phyloP scores from a whole-genome alignment of 73 alveolate species.

The Symbiodinium natans region DNA sequence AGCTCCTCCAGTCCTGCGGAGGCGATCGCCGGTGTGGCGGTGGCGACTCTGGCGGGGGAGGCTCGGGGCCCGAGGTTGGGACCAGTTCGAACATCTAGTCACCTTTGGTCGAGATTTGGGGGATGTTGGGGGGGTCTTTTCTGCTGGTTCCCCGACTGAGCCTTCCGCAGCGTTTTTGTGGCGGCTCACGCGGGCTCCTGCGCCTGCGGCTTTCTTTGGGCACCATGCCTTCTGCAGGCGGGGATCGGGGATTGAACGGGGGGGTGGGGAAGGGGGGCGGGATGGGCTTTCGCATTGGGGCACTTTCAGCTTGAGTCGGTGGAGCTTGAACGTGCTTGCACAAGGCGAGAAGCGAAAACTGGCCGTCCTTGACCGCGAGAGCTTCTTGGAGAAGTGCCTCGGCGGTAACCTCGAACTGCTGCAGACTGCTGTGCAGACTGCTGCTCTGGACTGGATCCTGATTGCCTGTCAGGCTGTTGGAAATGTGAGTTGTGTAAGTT shows the following conservation, averaged over 20 bases:
- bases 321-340: background rate
- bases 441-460: no score
- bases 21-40: background rate
- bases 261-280: no score
- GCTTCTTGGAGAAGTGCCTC: constrained; percentile 43
- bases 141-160: background rate
- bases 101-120: background rate
- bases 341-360: constrained; percentile 1
- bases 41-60: background rate
- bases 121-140: no score
- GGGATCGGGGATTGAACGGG: no score
- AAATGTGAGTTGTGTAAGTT: no score
- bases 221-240: background rate
- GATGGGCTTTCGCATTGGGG: background rate
- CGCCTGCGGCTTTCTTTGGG: background rate
- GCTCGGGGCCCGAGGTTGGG: background rate
- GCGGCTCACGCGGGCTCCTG: background rate
- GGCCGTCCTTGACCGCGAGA: constrained; percentile 57
- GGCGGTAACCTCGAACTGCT: no score
- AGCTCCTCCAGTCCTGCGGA: no score
- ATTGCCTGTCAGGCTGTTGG: no score
- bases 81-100: no score
- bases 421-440: no score
- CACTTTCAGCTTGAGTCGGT: background rate
- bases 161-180: background rate